Percentiles rank a stretch among this genome's conserved stretches.
Evolutionary conservation across 257 asterid species (phyloP).

Genomic region (Scutellaria galericulata): DNA sequence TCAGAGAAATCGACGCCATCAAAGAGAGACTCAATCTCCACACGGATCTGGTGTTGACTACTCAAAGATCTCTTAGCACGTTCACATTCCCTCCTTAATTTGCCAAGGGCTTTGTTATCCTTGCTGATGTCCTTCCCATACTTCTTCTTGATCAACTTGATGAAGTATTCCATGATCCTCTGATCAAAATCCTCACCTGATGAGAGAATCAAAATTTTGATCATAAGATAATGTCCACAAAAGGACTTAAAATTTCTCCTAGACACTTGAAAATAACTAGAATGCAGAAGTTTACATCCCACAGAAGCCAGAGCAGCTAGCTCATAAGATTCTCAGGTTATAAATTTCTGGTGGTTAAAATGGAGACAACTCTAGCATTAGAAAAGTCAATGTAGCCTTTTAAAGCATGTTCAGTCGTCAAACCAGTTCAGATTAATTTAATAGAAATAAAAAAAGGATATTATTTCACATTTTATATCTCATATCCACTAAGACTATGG

Average conservation of each 20-base stretch:
- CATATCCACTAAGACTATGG: neutral
- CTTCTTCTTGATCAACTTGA: slow-evolving; percentile 95
- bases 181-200: slow-evolving; percentile 98
- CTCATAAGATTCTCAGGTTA: neutral
- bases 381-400: neutral
- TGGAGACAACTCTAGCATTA: neutral
- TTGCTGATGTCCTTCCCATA: slow-evolving; percentile 94
- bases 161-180: slow-evolving; percentile 94
- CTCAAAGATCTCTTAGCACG: slow-evolving; percentile 97
- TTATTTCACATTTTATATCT: no score
- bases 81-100: slow-evolving; percentile 88
- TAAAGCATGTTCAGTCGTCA: no score
- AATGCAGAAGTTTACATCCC: neutral
- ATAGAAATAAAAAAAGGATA: no score
- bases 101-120: slow-evolving; percentile 96
- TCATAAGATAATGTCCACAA: neutral
- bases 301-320: neutral
- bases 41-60: slow-evolving; percentile 97
- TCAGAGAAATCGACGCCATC: slow-evolving; percentile 96
- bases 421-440: no score
- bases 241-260: neutral
- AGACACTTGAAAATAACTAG: neutral
- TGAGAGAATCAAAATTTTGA: slow-evolving; percentile 19
- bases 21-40: slow-evolving; percentile 92
- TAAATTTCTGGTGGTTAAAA: neutral